A percentile compares a stretch with the other conserved stretches of the same genome.
Evolutionary conservation across 2,329 filamentous ascomycete genomes (phyloP).

Genomic region (Thielaviopsis euricoi): DNA sequence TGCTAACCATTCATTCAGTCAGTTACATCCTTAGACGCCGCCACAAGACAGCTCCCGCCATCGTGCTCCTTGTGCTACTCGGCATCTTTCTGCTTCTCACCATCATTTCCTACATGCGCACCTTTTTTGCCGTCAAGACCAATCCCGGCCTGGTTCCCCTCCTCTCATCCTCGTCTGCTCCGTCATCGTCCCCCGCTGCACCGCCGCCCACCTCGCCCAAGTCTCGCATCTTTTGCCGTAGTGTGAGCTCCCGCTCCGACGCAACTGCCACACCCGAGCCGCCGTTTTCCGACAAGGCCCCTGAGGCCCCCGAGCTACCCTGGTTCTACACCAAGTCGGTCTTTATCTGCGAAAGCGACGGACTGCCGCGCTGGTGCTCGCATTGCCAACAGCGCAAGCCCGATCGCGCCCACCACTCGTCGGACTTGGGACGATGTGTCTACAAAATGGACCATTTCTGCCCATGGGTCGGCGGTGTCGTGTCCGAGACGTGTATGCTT

Average conservation of each 20-base stretch:
- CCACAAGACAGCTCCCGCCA: constrained; percentile 38
- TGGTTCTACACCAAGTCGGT: constrained; percentile 67
- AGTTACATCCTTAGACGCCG: constrained; percentile 46
- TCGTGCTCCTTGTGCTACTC: constrained; percentile 56
- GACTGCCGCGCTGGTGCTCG: constrained; percentile 74
- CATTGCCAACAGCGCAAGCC: constrained; percentile 76
- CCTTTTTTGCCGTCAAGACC: constrained; percentile 48
- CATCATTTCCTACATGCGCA: constrained; percentile 51
- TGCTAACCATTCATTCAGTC: constrained; percentile 30
- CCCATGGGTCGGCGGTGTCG: constrained; percentile 88
- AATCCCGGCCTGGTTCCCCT: constrained; percentile 62
- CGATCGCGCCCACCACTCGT: constrained; percentile 75
- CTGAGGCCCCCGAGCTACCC: constrained; percentile 39
- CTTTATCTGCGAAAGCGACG: constrained; percentile 70
- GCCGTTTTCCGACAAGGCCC: constrained; percentile 39
- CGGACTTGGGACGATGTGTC: constrained; percentile 66
- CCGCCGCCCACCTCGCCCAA: neutral
- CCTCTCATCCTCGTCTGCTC: constrained; percentile 18
- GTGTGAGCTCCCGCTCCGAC: neutral
- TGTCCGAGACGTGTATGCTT: constrained; percentile 62
- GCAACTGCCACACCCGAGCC: constrained; percentile 14
- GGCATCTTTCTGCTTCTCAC: constrained; percentile 55
- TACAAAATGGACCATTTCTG: constrained; percentile 92
- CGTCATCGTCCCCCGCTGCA: neutral
- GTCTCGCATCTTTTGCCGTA: neutral